Conservation (phyloP, 495 filamentous ascomycete species). For the Astrothelium subdiscretum region DNA sequence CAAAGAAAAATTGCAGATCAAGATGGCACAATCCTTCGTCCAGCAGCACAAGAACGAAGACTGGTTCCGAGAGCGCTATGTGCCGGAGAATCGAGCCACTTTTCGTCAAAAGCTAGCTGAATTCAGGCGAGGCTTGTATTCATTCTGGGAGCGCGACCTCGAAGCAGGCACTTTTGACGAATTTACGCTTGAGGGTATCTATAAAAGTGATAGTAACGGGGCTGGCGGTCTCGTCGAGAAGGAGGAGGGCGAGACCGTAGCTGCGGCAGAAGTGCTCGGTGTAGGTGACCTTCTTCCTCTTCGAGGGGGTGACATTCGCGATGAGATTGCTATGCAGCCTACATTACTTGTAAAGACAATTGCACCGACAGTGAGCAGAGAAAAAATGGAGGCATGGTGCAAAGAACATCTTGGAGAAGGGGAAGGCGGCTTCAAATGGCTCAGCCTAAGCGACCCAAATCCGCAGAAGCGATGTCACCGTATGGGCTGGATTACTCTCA, state of each 20-base stretch:
- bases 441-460: slow-evolving; percentile 91
- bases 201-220: slow-evolving; percentile 85
- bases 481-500: slow-evolving; percentile 96
- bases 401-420: slow-evolving; percentile 80
- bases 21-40: slow-evolving; percentile 82
- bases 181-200: slow-evolving; percentile 88
- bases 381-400: slow-evolving; percentile 84
- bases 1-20: slow-evolving; percentile 85
- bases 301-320: slow-evolving; percentile 66
- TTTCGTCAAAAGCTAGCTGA: slow-evolving; percentile 59
- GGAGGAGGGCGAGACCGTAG: slow-evolving; percentile 85
- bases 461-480: slow-evolving; percentile 93
- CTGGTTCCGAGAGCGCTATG: slow-evolving; percentile 95
- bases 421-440: slow-evolving; percentile 79
- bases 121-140: slow-evolving; percentile 61
- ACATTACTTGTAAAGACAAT: slow-evolving; percentile 96
- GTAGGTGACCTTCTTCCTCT: slow-evolving; percentile 79
- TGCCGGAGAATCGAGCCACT: slow-evolving; percentile 61
- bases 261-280: slow-evolving; percentile 81
- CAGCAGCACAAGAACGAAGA: slow-evolving; percentile 83
- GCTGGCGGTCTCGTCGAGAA: slow-evolving; percentile 79
- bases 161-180: slow-evolving; percentile 79
- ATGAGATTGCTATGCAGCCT: slow-evolving; percentile 72
- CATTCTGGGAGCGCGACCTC: slow-evolving; percentile 76
- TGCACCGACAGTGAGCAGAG: slow-evolving; percentile 89